phyloP scores from a whole-genome alignment of 768 basidiomycete species.

The Leccinum uliginosum region DNA sequence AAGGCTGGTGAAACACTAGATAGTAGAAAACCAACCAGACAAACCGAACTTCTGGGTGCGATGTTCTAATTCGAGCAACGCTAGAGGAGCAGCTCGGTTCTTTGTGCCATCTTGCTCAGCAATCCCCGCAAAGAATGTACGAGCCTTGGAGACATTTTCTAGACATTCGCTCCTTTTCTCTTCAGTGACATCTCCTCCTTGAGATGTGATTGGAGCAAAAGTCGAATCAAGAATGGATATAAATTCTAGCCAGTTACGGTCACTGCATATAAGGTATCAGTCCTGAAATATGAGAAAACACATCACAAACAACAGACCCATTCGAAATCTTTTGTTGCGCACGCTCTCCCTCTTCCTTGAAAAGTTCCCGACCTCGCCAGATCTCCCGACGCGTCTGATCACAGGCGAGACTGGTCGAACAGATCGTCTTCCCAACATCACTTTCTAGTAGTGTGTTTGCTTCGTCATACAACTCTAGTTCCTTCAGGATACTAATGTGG shows the following conservation, averaged over 20 bases:
- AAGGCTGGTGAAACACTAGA: neutral
- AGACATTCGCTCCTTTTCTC: constrained; percentile 35
- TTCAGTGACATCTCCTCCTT: constrained; percentile 28
- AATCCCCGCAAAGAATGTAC: constrained; percentile 51
- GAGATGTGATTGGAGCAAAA: constrained; percentile 40
- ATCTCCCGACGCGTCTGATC: constrained; percentile 75
- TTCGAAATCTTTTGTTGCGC: constrained; percentile 59
- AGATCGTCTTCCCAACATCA: constrained; percentile 64
- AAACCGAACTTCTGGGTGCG: constrained; percentile 47
- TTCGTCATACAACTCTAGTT: constrained; percentile 65
- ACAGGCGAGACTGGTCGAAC: constrained; percentile 65
- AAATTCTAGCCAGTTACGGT: constrained; percentile 87
- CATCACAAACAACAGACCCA: constrained; percentile 40
- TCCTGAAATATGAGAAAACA: constrained; percentile 5
- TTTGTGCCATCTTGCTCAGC: constrained; percentile 60
- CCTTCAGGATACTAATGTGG: constrained; percentile 65
- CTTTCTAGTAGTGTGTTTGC: constrained; percentile 64
- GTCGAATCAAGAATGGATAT: constrained; percentile 67
- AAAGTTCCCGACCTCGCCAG: constrained; percentile 51
- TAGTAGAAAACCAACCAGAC: constrained; percentile 33
- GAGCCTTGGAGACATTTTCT: constrained; percentile 39
- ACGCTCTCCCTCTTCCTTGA: constrained; percentile 55
- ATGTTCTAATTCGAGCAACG: constrained; percentile 71
- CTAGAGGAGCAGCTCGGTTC: constrained; percentile 73
- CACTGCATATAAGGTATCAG: constrained; percentile 39